Evolutionary conservation across 257 asterid species (phyloP).

Genomic region (Cynanchum wilfordii): DNA sequence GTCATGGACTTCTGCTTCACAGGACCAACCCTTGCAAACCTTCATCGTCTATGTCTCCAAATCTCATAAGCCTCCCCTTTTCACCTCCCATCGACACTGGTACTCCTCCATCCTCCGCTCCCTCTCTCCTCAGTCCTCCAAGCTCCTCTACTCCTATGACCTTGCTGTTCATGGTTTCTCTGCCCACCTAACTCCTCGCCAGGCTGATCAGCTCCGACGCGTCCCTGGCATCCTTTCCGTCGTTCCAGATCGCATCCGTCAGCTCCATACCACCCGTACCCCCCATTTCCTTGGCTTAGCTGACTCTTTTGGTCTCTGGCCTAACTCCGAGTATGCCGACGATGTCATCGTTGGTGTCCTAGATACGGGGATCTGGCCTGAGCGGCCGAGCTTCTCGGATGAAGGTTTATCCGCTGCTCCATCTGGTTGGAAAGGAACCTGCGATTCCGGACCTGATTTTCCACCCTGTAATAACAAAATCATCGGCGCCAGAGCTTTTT

Average conservation of each 20-base stretch:
- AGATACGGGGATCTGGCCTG: conserved; percentile 97
- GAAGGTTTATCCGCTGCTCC: conserved; percentile 66
- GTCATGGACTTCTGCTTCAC: conserved; percentile 16
- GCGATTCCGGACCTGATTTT: conserved; percentile 55
- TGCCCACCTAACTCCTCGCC: conserved; percentile 50
- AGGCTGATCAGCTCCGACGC: conserved; percentile 47
- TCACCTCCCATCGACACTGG: conserved; percentile 73
- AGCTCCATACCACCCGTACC: conserved; percentile 77
- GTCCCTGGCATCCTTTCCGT: conserved; percentile 62
- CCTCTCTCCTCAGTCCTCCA: conserved; percentile 44
- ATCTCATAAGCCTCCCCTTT: conserved; percentile 52
- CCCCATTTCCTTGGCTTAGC: conserved; percentile 64
- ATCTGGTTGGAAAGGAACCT: conserved; percentile 65
- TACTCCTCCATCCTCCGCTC: conserved; percentile 63
- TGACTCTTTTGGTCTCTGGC: conserved; percentile 81
- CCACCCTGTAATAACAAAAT: conserved; percentile 67
- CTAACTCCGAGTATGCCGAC: conserved; percentile 71
- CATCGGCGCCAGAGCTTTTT: conserved; percentile 72
- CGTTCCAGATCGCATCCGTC: conserved; percentile 53
- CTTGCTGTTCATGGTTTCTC: conserved; percentile 74
- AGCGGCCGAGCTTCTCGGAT: conserved; percentile 77
- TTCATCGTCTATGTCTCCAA: conserved; percentile 75
- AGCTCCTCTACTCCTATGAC: conserved; percentile 63
- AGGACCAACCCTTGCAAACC: conserved; percentile 41
- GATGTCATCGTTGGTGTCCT: conserved; percentile 78